Conservation (phyloP, 371 early-diverging fungal genomes). For the Hamiltosporidium tvaerminnensis region DNA sequence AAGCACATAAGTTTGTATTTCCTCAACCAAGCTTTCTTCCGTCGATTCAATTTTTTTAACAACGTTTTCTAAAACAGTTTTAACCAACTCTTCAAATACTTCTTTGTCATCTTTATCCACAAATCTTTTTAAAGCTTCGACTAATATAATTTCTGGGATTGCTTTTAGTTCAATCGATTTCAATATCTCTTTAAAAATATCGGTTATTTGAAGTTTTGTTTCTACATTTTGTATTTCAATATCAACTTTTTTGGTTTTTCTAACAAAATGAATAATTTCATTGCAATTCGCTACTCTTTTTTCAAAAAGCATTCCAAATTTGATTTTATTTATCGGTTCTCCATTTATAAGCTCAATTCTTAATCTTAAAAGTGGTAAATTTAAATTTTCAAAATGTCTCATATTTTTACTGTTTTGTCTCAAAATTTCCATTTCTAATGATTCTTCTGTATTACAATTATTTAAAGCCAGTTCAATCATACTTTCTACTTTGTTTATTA, state of each 20-base stretch:
- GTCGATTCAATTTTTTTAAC: too few species aligned
- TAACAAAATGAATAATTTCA: neutral
- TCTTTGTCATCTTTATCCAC: neutral
- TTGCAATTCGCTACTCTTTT: neutral
- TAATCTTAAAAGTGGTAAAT: neutral
- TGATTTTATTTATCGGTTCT: neutral
- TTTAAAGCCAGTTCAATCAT: neutral
- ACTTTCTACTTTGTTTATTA: neutral
- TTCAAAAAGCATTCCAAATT: neutral
- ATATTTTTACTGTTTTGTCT: too few species aligned
- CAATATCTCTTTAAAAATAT: neutral
- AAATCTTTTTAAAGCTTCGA: neutral
- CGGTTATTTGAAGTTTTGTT: neutral
- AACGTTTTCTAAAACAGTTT: neutral
- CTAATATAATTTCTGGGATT: neutral
- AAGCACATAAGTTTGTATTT: too few species aligned
- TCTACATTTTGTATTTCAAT: neutral
- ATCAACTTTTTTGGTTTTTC: neutral
- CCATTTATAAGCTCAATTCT: neutral
- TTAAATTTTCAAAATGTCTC: neutral
- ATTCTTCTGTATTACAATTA: too few species aligned
- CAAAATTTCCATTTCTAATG: too few species aligned
- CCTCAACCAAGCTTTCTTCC: too few species aligned
- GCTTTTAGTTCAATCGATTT: neutral
- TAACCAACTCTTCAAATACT: neutral